Evolutionary conservation across 2,329 filamentous ascomycete genomes (phyloP).

Genomic region (Monosporascus sp.): DNA sequence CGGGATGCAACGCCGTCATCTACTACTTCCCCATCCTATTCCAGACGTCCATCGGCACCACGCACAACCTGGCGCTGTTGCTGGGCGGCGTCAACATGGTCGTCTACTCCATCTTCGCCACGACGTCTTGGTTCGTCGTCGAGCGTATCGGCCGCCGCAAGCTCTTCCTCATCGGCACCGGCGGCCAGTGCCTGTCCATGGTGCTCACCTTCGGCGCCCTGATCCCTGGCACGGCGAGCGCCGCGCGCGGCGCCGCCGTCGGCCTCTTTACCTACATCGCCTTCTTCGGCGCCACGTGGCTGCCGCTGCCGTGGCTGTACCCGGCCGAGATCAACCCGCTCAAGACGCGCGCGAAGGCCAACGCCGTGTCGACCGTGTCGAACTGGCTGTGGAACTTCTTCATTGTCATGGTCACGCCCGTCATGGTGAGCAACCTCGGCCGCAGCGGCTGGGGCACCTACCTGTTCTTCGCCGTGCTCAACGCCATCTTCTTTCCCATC

Average conservation of each 20-base stretch:
- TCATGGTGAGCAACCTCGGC: conserved; percentile 51
- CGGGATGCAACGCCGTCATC: conserved; percentile 53
- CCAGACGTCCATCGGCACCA: conserved; percentile 33
- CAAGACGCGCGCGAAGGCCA: conserved; percentile 40
- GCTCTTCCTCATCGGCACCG: conserved; percentile 39
- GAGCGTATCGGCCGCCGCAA: conserved; percentile 41
- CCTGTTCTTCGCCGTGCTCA: conserved; percentile 42
- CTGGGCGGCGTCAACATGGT: conserved; percentile 34
- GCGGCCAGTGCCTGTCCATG: conserved; percentile 50
- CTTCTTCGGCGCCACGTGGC: conserved; percentile 61
- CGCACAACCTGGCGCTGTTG: conserved; percentile 41
- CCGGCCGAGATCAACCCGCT: conserved; percentile 50
- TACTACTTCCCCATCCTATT: conserved; percentile 60
- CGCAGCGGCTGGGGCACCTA: conserved; percentile 40
- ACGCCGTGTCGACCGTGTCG: conserved; percentile 46
- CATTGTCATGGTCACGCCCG: conserved; percentile 58
- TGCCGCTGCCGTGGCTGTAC: conserved; percentile 58
- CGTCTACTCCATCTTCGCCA: conserved; percentile 29
- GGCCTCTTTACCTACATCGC: conserved; percentile 66
- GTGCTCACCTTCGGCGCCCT: conserved; percentile 57
- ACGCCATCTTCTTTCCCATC: conserved; percentile 37
- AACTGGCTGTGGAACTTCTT: conserved; percentile 48
- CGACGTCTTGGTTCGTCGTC: conserved; percentile 37
- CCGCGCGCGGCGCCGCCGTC: conserved; percentile 63
- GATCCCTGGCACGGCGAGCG: conserved; percentile 55